Conservation (phyloP, 805 yeast genomes). For the Candida chilensis region DNA sequence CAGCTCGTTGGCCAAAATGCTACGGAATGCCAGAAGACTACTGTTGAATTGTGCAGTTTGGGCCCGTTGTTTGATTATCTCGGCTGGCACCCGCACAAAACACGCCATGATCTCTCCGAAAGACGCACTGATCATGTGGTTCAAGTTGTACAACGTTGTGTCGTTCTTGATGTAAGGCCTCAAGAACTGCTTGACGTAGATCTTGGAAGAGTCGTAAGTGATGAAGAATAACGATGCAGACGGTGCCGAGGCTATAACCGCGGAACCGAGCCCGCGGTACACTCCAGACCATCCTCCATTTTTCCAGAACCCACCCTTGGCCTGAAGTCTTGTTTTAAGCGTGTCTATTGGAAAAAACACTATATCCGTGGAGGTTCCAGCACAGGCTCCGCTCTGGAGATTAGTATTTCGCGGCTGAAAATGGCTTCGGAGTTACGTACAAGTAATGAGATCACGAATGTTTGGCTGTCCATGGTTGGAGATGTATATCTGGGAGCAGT, state of each 20-base stretch:
- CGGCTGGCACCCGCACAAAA: conserved; percentile 91
- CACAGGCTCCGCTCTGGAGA: conserved; percentile 74
- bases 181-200: conserved; percentile 11
- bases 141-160: conserved; percentile 11
- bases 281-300: conserved; percentile 94
- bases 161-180: conserved; percentile 11
- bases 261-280: conserved; percentile 87
- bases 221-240: conserved; percentile 39
- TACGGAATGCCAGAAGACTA: conserved; percentile 60
- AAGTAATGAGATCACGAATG: conserved; percentile 1
- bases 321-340: conserved; percentile 87
- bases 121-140: conserved; percentile 86
- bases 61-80: conserved; percentile 90
- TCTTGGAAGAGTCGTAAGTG: conserved; percentile 74
- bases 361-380: conserved; percentile 93
- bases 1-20: conserved; percentile 49
- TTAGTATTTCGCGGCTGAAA: background rate
- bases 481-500: too few relatives aligned
- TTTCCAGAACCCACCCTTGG: conserved; percentile 84
- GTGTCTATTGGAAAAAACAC: conserved; percentile 97
- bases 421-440: background rate
- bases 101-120: conserved; percentile 92
- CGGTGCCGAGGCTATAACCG: conserved; percentile 93
- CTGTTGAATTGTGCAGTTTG: conserved; percentile 57
- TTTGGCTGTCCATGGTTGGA: conserved; percentile 1